These are phyloP conservation scores for Phylloboletellus chloephorus DNA, from an alignment of 1,284 basidiomycete genomes.

Conservation along the genomic window DNA sequence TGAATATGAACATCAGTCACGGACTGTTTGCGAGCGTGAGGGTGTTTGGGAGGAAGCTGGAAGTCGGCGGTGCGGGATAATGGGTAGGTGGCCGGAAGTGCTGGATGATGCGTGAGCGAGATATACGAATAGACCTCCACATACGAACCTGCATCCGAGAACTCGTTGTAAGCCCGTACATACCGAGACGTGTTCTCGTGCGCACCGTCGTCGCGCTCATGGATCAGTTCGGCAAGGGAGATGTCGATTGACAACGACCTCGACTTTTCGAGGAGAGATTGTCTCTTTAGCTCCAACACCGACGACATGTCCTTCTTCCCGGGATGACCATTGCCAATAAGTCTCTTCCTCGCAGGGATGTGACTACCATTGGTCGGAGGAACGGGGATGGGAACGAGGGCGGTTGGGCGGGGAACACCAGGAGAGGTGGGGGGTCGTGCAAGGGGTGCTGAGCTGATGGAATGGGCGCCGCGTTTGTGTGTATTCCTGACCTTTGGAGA, in stretches of 20 bases:
- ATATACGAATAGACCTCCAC: neutral
- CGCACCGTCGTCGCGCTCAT: slow-evolving; percentile 2
- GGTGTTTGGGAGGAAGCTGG: slow-evolving; percentile 56
- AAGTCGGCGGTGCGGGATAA: slow-evolving; percentile 49
- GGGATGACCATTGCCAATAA: slow-evolving; percentile 25
- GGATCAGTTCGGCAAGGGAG: slow-evolving; percentile 39
- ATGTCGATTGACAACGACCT: slow-evolving; percentile 53
- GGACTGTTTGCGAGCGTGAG: slow-evolving; percentile 73
- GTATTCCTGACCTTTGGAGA: slow-evolving; percentile 38
- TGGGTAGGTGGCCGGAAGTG: slow-evolving; percentile 31
- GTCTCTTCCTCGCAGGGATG: slow-evolving; percentile 23
- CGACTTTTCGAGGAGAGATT: slow-evolving; percentile 40
- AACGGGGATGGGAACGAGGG: slow-evolving; percentile 22
- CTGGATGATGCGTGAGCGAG: slow-evolving; percentile 13
- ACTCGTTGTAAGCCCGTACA: slow-evolving; percentile 30
- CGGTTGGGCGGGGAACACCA: slow-evolving; percentile 49
- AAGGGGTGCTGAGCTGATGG: slow-evolving; percentile 69
- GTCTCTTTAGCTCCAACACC: slow-evolving; percentile 29
- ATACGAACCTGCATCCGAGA: slow-evolving; percentile 21
- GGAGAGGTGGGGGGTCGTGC: slow-evolving; percentile 74
- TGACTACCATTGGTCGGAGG: slow-evolving; percentile 21
- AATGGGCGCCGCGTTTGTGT: slow-evolving; percentile 66
- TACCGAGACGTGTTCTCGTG: slow-evolving; percentile 18
- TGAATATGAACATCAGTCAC: slow-evolving; percentile 52
- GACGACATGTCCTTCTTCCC: slow-evolving; percentile 22